Evolutionary conservation across 192 early-diverging fungal species (phyloP).

Genomic region (Coemansia sp.): DNA sequence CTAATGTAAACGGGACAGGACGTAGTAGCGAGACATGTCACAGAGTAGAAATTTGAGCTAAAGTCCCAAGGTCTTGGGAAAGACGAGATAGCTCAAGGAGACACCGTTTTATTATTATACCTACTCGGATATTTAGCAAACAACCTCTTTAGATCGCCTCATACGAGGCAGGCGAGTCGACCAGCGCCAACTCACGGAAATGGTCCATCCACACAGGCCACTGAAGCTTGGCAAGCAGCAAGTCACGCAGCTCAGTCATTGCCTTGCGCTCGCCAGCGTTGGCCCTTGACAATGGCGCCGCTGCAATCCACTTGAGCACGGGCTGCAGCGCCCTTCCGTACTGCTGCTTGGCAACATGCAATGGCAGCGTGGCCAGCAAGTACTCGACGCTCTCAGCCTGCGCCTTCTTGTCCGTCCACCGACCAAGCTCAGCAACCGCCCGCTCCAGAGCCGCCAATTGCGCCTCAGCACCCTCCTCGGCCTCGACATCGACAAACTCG

Average conservation of each 20-base stretch:
- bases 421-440: constrained; percentile 56
- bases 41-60: too few relatives aligned
- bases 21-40: too few relatives aligned
- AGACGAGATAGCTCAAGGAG: too few relatives aligned
- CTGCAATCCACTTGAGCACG: constrained; percentile 68
- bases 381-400: constrained; percentile 57
- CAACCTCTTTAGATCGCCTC: constrained; percentile 6
- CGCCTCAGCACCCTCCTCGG: constrained; percentile 12
- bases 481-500: constrained; percentile 49
- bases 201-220: constrained; percentile 73
- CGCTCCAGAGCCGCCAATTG: constrained; percentile 54
- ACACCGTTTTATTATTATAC: too few relatives aligned
- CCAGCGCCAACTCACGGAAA: constrained; percentile 17
- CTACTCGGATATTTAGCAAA: not conserved
- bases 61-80: too few relatives aligned
- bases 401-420: constrained; percentile 58
- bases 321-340: constrained; percentile 72
- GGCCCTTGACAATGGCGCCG: constrained; percentile 53
- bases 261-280: constrained; percentile 59
- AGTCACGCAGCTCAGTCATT: constrained; percentile 53
- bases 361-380: constrained; percentile 58
- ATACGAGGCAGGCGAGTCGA: constrained; percentile 25
- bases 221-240: constrained; percentile 61
- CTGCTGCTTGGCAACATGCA: constrained; percentile 57
- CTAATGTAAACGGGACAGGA: too few relatives aligned